These are phyloP conservation scores for Boletus edulis DNA, from an alignment of 768 basidiomycete genomes.

Conservation along the genomic window DNA sequence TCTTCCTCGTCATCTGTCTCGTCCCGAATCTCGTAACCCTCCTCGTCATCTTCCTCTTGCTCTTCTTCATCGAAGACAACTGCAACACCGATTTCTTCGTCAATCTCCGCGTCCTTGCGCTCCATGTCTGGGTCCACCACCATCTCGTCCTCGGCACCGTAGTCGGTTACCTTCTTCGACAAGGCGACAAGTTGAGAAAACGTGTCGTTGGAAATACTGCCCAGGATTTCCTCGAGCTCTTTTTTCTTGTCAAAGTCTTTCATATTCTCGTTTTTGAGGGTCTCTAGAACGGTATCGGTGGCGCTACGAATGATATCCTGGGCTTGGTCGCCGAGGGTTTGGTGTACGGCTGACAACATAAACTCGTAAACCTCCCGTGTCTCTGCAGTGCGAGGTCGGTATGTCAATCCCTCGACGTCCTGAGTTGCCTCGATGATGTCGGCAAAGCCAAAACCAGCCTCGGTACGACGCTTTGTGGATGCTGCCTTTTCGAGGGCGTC, in stretches of 20 bases:
- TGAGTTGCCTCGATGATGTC: constrained; percentile 95
- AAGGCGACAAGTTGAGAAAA: constrained; percentile 84
- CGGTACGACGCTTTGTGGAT: constrained; percentile 54
- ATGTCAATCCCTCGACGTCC: constrained; percentile 88
- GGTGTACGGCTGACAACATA: constrained; percentile 80
- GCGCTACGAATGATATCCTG: constrained; percentile 96
- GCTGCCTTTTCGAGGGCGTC: constrained; percentile 59
- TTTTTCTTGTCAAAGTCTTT: constrained; percentile 98
- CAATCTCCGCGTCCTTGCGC: constrained; percentile 83
- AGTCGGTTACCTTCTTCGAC: constrained; percentile 96
- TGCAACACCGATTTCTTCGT: constrained; percentile 95
- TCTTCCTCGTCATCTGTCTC: constrained; percentile 72
- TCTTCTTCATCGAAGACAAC: constrained; percentile 98
- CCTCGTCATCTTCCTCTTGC: constrained; percentile 89
- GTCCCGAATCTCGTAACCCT: constrained; percentile 82
- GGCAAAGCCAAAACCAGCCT: constrained; percentile 71
- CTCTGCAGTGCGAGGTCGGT: constrained; percentile 91
- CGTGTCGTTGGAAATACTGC: constrained; percentile 60
- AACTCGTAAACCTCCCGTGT: constrained; percentile 94
- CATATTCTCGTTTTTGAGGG: constrained; percentile 80
- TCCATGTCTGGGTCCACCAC: constrained; percentile 79
- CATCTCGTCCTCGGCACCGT: constrained; percentile 80
- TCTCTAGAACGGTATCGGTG: constrained; percentile 87
- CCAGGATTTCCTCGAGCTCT: constrained; percentile 80
- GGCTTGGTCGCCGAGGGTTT: constrained; percentile 86